Conservation (phyloP, 305 asterid genomes). For the Plantago rigida region DNA sequence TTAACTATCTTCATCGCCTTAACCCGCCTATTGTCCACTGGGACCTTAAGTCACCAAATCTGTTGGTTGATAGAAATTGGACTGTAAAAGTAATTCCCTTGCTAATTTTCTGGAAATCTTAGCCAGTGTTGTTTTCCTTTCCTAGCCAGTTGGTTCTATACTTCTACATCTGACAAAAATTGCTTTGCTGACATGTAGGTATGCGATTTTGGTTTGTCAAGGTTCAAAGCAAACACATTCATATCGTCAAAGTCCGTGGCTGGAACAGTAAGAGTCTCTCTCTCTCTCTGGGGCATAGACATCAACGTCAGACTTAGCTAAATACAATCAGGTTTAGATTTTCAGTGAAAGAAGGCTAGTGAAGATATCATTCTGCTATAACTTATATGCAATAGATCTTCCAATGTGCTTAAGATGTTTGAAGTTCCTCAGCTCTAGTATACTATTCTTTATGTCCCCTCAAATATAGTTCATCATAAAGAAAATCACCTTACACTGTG, state of each 20-base stretch:
- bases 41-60: slow-evolving; percentile 89
- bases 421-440: too few species aligned
- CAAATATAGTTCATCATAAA: too few species aligned
- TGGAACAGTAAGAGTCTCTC: slow-evolving; percentile 65
- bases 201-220: slow-evolving; percentile 84
- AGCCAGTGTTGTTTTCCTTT: too few species aligned
- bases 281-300: slow-evolving; percentile 15
- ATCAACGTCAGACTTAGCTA: too few species aligned
- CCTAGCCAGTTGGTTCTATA: slow-evolving; percentile 6
- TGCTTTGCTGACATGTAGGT: slow-evolving; percentile 39
- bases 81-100: slow-evolving; percentile 47
- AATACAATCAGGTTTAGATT: too few species aligned
- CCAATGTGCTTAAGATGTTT: too few species aligned
- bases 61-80: slow-evolving; percentile 87
- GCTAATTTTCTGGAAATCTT: slow-evolving; percentile 7
- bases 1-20: slow-evolving; percentile 84
- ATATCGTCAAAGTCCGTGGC: slow-evolving; percentile 81
- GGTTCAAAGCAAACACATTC: slow-evolving; percentile 87
- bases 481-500: too few species aligned
- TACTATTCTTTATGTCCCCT: too few species aligned
- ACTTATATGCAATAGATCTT: too few species aligned
- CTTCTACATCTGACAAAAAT: slow-evolving; percentile 7
- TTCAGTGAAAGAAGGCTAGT: too few species aligned
- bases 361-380: too few species aligned
- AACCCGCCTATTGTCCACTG: slow-evolving; percentile 81